phyloP scores from a whole-genome alignment of 2,329 filamentous ascomycete species.

The Arthrobotrys pseudoclavata region DNA sequence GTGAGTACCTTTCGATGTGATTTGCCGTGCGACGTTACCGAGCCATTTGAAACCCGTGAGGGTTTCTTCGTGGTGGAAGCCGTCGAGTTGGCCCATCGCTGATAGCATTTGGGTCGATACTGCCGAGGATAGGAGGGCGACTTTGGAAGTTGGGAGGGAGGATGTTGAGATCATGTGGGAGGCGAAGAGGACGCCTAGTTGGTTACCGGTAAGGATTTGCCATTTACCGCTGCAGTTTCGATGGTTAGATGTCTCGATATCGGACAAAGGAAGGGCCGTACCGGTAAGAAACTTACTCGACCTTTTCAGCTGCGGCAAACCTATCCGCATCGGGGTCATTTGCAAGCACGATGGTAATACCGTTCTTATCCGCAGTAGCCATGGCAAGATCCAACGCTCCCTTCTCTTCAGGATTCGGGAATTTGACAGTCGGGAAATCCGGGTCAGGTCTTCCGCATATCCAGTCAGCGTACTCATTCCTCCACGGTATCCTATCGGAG shows the following conservation, averaged over 20 bases:
- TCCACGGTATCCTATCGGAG: conserved; percentile 65
- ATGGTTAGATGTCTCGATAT: background rate
- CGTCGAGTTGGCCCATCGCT: conserved; percentile 71
- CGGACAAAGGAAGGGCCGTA: too few species aligned
- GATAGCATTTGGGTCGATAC: conserved; percentile 76
- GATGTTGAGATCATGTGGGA: conserved; percentile 70
- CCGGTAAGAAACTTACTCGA: conserved; percentile 63
- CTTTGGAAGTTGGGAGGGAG: conserved; percentile 64
- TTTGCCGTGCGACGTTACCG: conserved; percentile 72
- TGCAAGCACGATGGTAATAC: conserved; percentile 71
- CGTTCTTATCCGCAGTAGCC: conserved; percentile 70
- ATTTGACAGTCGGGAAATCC: conserved; percentile 75
- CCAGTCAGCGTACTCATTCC: background rate
- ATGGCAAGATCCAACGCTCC: conserved; percentile 75
- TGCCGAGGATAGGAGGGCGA: conserved; percentile 74
- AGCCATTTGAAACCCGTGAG: conserved; percentile 79
- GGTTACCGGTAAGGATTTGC: conserved; percentile 76
- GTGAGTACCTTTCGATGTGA: conserved; percentile 69
- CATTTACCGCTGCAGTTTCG: conserved; percentile 68
- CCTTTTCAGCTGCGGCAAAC: conserved; percentile 74
- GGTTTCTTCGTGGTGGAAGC: conserved; percentile 73
- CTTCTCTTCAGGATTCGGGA: conserved; percentile 76
- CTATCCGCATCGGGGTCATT: conserved; percentile 77
- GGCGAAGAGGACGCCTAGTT: conserved; percentile 74
- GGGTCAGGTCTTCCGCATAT: conserved; percentile 71